Evolutionary conservation across 2,329 filamentous ascomycete species (phyloP), one percentile per base, ranked within the genome.

Genomic region (Cryphonectria carpinicola): DNA sequence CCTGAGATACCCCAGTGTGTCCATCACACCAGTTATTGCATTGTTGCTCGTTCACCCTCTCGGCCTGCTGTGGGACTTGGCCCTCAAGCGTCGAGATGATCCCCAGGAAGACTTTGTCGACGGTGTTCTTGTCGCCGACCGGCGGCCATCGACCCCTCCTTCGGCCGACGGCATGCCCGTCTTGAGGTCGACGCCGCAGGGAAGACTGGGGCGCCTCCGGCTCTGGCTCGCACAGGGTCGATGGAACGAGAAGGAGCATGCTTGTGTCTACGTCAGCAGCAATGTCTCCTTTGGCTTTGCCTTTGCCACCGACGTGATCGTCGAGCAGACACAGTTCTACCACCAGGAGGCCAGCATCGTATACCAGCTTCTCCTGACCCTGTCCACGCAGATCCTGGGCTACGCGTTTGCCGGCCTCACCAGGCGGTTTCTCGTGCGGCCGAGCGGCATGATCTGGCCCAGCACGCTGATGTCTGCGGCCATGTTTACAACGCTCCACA

Each of bases 391-490:
- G 78, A 93, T 96, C 39, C 83, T 97, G 46, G 94, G 94, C 19
- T 97, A 97, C 79, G 90, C 93, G 3, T 94, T 97, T 78, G 94
- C 94, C 65, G 94, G 94, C 1, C 84, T 97, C 60, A 93, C 93
- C 1, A 86, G 93, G 70, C 89, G 92, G 65, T 96, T 94, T 78
- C 85, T 97, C 5, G 93, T 97, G 39, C 89, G 93, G 37, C 94
- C 94, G 0, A 93, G 92, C 73, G 93, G 93, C 71, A 97, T 97
- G 92, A 94, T 97, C 64, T 97, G 94, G 94, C 94, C 94, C 1
- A 92, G 92, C 32, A 97, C 94, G 0, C 84, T 97, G 65, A 94
- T 95, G 86, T 95, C 93, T 28, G 93, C 93, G 0, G 91, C 93
- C 76, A 95, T 97, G 92, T 96, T 97, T 76, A 91, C 90, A 4